Evolutionary conservation across 768 basidiomycete genomes (phyloP).

Genomic region (Tylopilus subfusipes): DNA sequence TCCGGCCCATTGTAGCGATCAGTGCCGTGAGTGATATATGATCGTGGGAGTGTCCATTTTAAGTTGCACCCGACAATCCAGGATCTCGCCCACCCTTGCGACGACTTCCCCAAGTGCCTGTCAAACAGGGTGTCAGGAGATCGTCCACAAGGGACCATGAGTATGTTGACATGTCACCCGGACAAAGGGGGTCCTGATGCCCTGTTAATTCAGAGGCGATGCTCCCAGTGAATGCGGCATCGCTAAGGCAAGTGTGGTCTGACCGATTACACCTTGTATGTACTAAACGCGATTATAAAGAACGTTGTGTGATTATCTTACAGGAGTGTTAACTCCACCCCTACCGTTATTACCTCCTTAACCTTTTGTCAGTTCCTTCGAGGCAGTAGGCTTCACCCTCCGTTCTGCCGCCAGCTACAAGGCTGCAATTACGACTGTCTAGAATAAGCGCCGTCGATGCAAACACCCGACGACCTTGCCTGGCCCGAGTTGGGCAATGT

Average conservation of each 20-base stretch:
- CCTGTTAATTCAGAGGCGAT: slow-evolving; percentile 33
- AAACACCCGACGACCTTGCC: slow-evolving; percentile 66
- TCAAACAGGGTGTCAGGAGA: slow-evolving; percentile 33
- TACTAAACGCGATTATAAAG: slow-evolving; percentile 35
- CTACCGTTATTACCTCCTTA: slow-evolving; percentile 26
- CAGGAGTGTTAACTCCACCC: slow-evolving; percentile 37
- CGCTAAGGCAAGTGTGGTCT: slow-evolving; percentile 30
- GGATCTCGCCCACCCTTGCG: slow-evolving; percentile 27
- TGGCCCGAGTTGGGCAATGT: slow-evolving; percentile 87
- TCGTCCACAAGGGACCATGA: slow-evolving; percentile 26
- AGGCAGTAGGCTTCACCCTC: slow-evolving; percentile 14
- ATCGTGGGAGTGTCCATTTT: slow-evolving; percentile 31
- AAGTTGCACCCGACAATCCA: slow-evolving; percentile 29
- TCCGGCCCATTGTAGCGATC: slow-evolving; percentile 29
- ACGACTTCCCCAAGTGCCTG: slow-evolving; percentile 26
- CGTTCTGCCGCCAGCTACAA: slow-evolving; percentile 5
- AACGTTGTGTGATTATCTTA: slow-evolving; percentile 33
- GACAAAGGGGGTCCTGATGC: slow-evolving; percentile 27
- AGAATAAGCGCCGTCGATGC: slow-evolving; percentile 30
- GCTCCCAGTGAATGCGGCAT: slow-evolving; percentile 34
- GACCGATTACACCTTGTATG: slow-evolving; percentile 24
- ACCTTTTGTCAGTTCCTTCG: slow-evolving; percentile 13
- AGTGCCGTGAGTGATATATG: slow-evolving; percentile 34
- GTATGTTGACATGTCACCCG: slow-evolving; percentile 36
- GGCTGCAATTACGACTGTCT: slow-evolving; percentile 3